A percentile compares a stretch with the other conserved stretches of the same genome.
Evolutionary conservation across 495 filamentous ascomycete genomes (phyloP).

Genomic region (Polyplosphaeria fusca): DNA sequence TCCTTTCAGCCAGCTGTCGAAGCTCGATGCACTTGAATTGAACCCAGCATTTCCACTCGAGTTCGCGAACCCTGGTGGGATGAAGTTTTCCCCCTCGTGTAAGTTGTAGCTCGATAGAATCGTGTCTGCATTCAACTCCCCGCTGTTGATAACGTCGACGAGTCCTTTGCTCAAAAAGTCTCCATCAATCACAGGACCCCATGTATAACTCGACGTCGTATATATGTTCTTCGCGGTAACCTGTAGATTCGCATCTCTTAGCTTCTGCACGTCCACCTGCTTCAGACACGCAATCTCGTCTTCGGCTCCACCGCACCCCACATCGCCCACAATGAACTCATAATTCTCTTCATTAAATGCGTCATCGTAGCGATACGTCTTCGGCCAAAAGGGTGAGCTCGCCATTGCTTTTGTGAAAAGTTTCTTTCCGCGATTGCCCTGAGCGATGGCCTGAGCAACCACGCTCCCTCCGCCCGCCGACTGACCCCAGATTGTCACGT

Average conservation of each 20-base stretch:
- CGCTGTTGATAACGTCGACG: conserved; percentile 42
- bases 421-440: conserved; percentile 39
- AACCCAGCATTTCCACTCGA: conserved; percentile 39
- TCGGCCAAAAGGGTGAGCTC: conserved; percentile 61
- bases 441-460: conserved; percentile 53
- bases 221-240: conserved; percentile 50
- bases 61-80: conserved; percentile 49
- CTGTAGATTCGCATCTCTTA: conserved; percentile 48
- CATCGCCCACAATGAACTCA: conserved; percentile 44
- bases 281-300: conserved; percentile 53
- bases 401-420: conserved; percentile 52
- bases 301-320: conserved; percentile 44
- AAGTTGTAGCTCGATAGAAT: conserved; percentile 57
- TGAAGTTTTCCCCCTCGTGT: conserved; percentile 60
- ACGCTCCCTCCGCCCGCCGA: conserved; percentile 56
- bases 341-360: conserved; percentile 48
- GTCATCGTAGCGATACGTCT: conserved; percentile 54
- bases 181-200: conserved; percentile 60
- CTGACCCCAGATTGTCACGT: conserved; percentile 43
- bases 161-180: conserved; percentile 50
- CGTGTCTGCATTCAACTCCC: conserved; percentile 47
- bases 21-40: conserved; percentile 48
- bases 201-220: conserved; percentile 53
- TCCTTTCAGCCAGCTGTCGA: conserved; percentile 50
- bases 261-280: conserved; percentile 47